Base-by-base conservation (phyloP, 1,284 basidiomycete genomes). In the Marasmius oreades region DNA sequence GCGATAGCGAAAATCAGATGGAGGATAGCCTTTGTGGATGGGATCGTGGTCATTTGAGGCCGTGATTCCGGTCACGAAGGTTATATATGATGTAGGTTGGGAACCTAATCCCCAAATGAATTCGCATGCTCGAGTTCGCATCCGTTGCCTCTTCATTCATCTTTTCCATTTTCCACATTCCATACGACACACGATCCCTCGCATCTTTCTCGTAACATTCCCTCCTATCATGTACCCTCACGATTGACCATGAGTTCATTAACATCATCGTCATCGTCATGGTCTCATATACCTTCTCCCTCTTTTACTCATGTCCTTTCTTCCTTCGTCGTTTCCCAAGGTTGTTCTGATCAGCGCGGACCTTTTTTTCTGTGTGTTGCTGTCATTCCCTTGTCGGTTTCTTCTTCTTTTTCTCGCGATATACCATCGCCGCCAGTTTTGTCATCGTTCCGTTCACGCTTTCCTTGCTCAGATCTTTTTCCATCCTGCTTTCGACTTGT, bases 41-140 rank as follows among this genome's bases (percentile, higher is more conserved):
- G n/a, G 36, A n/a, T 11, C 36, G n/a, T 37, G 36, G 36, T 37
- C 36, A 37, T n/a, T n/a, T 12, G 36, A n/a, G 36, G 12, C 12
- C 12, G 12, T n/a, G 36, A 12, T 37, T 37, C n/a, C 12, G 36
- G 36, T n/a, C n/a, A 37, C 12, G 36, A 37, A 37, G 36, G 12
- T 37, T 37, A 37, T 12, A 37, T 37, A 11, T 37, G 36, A 37
- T n/a, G n/a, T 37, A n/a, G 5, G 12, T 63, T 64, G 5, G 65
- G 66, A n/a, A 37, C 11, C 11, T 37, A 11, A 37, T n/a, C 47
- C 16, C 28, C 20, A 51, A 26, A 10, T 24, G 47, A 22, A 51
- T 22, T 24, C 22, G 47, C 24, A 51, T 33, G n/a, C 12, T 22
- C 47, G 31, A 24, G 8, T 24, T 51, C 47, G n/a, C 47, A 31